Conservation (phyloP, 1,284 basidiomycete genomes). For the Abortiporus biennis region DNA sequence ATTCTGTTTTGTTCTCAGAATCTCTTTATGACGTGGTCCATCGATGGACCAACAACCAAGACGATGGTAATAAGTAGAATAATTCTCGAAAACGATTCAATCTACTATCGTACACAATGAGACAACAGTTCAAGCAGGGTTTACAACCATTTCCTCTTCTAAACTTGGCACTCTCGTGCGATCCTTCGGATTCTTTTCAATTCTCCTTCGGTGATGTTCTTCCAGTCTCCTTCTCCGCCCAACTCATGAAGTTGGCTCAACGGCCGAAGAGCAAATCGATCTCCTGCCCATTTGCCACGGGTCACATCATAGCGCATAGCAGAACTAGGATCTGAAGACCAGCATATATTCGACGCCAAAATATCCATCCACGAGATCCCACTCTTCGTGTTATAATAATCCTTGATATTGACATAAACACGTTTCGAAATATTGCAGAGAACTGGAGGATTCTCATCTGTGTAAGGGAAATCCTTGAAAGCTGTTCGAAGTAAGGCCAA, state of each 20-base stretch:
- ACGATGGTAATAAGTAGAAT: too few species aligned
- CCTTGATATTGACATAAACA: background rate
- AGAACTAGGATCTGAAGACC: background rate
- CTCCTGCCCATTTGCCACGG: constrained; percentile 1
- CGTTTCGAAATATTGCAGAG: background rate
- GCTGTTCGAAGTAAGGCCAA: background rate
- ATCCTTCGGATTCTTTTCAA: too few species aligned
- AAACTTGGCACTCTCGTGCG: too few species aligned
- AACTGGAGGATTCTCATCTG: background rate
- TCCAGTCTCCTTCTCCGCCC: constrained; percentile 1
- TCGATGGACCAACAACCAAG: too few species aligned
- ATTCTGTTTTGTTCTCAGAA: too few species aligned
- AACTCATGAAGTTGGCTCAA: background rate
- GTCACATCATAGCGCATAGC: background rate
- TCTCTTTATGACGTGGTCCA: too few species aligned
- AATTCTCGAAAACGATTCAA: too few species aligned
- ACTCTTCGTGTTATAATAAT: background rate
- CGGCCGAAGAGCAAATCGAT: background rate
- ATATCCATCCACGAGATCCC: background rate
- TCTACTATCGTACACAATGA: too few species aligned
- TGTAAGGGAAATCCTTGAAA: background rate
- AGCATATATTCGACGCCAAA: background rate
- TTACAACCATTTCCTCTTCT: too few species aligned
- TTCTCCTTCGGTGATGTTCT: constrained; percentile 2
- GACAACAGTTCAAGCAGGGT: too few species aligned